Base-by-base conservation (phyloP, 2,329 filamentous ascomycete species). In the Talaromyces sp. region DNA sequence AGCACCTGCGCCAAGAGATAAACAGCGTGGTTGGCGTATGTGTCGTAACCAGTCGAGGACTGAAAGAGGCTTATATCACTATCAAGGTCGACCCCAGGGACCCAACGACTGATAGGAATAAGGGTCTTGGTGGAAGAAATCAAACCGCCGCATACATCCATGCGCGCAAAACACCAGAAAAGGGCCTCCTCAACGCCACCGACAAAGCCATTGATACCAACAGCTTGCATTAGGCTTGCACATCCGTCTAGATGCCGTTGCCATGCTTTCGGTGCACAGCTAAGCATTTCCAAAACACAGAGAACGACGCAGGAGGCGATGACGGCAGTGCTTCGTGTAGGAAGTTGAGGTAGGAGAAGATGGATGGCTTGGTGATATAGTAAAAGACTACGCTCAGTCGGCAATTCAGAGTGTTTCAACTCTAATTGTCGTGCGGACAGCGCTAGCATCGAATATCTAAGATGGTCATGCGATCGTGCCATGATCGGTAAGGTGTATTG, bases 1-100 rank as follows among this genome's bases (percentile, higher is more conserved):
- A 79, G 83, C 1, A 79, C 79, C 60, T 78, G 78, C 3, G 83
- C 80, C 56, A 78, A 82, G 1, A 87, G 76, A 64, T 83, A 87
- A 2, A 87, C 83, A 9, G 84, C 78, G 64, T 84, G 84, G 65
- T 87, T 87, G 36, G 85, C 85, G 64, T 85, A 80, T 78, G 82
- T 84, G 65, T 87, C 84, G 16, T 40, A 40, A n/a, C 14, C 36
- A n/a, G 36, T 40, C 36, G 14, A n/a, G 5, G 36, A n/a, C n/a
- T 40, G 36, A 40, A 40, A 40, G 36, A 40, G 36, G 5, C 16
- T 40, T n/a, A 40, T n/a, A 40, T 40, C 36, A 40, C n/a, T 40
- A 16, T 40, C 36, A n/a, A 40, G 36, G 14, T 40, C 36, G 36
- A 40, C 36, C n/a, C 36, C 36, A 40, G 36, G 36, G n/a, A 40